Conservation (phyloP, 1,284 basidiomycete species). For the Anthracocystis panici-leucophaei region DNA sequence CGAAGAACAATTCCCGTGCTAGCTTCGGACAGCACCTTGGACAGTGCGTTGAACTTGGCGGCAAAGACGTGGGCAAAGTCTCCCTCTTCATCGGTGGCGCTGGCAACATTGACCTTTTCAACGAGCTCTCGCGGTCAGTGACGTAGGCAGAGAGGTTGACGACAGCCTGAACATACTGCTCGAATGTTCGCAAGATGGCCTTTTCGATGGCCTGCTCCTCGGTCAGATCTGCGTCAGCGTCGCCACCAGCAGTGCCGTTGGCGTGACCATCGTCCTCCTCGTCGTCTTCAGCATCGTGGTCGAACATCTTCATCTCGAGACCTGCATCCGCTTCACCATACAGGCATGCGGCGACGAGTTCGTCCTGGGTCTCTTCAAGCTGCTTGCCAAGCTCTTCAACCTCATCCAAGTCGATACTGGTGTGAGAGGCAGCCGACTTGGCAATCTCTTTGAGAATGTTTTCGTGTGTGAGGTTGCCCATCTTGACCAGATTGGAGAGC, state of each 20-base stretch:
- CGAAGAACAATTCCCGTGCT: constrained; percentile 30
- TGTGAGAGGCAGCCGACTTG: constrained; percentile 16
- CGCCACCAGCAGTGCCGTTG: constrained; percentile 12
- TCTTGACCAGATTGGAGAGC: constrained; percentile 51
- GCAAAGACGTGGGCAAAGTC: constrained; percentile 38
- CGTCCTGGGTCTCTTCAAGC: constrained; percentile 57
- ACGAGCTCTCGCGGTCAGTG: constrained; percentile 41
- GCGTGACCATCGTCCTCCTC: constrained; percentile 4
- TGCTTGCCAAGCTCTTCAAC: constrained; percentile 48
- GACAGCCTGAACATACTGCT: constrained; percentile 44
- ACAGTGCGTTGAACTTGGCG: constrained; percentile 42
- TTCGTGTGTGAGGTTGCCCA: constrained; percentile 50
- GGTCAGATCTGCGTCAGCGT: constrained; percentile 37
- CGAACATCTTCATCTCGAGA: constrained; percentile 45
- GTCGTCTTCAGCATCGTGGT: constrained; percentile 27
- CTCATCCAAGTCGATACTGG: constrained; percentile 40
- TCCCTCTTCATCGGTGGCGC: constrained; percentile 38
- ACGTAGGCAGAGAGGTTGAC: constrained; percentile 46
- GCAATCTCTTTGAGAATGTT: constrained; percentile 45
- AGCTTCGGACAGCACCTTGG: constrained; percentile 49
- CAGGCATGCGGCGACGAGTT: constrained; percentile 52
- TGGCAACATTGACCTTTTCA: constrained; percentile 37
- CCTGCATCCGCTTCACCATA: constrained; percentile 53
- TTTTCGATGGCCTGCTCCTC: constrained; percentile 48
- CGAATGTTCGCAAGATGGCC: constrained; percentile 49